These are phyloP conservation scores for Aotearoamyces nothofagi DNA, from an alignment of 2,329 filamentous ascomycete species.

Conservation along the genomic window DNA sequence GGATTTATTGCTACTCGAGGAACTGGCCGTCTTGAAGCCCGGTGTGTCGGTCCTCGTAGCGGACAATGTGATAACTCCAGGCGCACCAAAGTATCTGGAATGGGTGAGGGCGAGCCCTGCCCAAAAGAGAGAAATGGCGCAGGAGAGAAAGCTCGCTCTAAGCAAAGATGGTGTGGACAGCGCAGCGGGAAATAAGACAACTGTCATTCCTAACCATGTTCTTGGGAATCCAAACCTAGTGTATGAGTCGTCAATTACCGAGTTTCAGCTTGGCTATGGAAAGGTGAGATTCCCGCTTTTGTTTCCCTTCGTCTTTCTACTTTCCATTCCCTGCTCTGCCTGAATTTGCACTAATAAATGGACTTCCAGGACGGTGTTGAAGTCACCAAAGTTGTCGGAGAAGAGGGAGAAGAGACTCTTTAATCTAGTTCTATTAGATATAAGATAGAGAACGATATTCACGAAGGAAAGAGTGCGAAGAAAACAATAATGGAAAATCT, in stretches of 20 bases:
- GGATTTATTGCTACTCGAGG: slow-evolving; percentile 65
- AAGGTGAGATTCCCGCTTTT: slow-evolving; percentile 51
- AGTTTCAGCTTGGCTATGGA: slow-evolving; percentile 48
- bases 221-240: slow-evolving; percentile 47
- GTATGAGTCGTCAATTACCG: slow-evolving; percentile 54
- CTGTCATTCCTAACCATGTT: slow-evolving; percentile 20
- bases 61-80: slow-evolving; percentile 58
- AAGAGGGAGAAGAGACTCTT: too few species aligned
- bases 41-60: slow-evolving; percentile 51
- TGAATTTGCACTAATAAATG: slow-evolving; percentile 5
- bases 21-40: slow-evolving; percentile 44
- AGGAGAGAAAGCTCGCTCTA: slow-evolving; percentile 14
- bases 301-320: slow-evolving; percentile 19
- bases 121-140: slow-evolving; percentile 35
- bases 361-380: slow-evolving; percentile 47
- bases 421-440: too few species aligned
- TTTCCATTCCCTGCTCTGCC: background rate
- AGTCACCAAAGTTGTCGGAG: slow-evolving; percentile 40
- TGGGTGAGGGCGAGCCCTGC: slow-evolving; percentile 52
- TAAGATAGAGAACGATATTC: too few species aligned
- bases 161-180: slow-evolving; percentile 26
- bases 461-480: too few species aligned
- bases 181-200: slow-evolving; percentile 31
- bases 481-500: too few species aligned
- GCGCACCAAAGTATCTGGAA: slow-evolving; percentile 54